A percentile compares a stretch with the other conserved stretches of the same genome.
phyloP scores from a whole-genome alignment of 305 asterid genomes.

The Ajuga reptans region DNA sequence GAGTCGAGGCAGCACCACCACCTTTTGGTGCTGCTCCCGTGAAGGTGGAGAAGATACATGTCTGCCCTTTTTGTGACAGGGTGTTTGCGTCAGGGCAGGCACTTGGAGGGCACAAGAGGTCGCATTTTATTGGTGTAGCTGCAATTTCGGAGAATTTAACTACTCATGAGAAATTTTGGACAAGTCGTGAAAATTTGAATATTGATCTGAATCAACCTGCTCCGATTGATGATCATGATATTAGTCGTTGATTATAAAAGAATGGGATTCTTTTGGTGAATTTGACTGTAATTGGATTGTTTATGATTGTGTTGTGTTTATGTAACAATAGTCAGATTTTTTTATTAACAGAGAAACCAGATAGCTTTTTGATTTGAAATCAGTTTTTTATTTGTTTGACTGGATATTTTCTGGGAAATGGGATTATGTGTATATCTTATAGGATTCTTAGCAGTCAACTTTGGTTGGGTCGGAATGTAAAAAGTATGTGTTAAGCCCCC shows the following conservation, averaged over 20 bases:
- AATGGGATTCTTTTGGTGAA: neutral
- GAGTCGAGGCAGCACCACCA: slow-evolving; percentile 4
- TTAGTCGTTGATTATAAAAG: slow-evolving; percentile 19
- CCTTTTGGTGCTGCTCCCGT: neutral
- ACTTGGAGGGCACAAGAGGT: slow-evolving; percentile 81
- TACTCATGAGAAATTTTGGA: slow-evolving; percentile 18
- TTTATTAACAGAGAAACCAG: too few species aligned
- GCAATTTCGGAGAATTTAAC: neutral
- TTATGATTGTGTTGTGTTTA: slow-evolving; percentile 5
- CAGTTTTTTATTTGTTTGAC: too few species aligned
- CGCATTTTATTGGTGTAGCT: slow-evolving; percentile 44
- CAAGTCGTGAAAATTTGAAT: slow-evolving; percentile 32
- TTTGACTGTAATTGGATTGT: slow-evolving; percentile 23
- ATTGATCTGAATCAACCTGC: slow-evolving; percentile 74
- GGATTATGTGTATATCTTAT: too few species aligned
- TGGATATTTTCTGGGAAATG: too few species aligned
- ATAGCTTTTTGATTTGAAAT: too few species aligned
- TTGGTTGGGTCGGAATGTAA: too few species aligned
- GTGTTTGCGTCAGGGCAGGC: slow-evolving; percentile 86
- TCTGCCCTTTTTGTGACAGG: slow-evolving; percentile 64
- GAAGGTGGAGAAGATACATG: slow-evolving; percentile 40
- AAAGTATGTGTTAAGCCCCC: too few species aligned
- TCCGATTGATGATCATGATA: slow-evolving; percentile 42
- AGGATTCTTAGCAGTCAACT: too few species aligned
- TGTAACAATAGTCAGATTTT: too few species aligned